Evolutionary conservation across 2,329 filamentous ascomycete genomes (phyloP).

Genomic region (Exophiala alcalophila): DNA sequence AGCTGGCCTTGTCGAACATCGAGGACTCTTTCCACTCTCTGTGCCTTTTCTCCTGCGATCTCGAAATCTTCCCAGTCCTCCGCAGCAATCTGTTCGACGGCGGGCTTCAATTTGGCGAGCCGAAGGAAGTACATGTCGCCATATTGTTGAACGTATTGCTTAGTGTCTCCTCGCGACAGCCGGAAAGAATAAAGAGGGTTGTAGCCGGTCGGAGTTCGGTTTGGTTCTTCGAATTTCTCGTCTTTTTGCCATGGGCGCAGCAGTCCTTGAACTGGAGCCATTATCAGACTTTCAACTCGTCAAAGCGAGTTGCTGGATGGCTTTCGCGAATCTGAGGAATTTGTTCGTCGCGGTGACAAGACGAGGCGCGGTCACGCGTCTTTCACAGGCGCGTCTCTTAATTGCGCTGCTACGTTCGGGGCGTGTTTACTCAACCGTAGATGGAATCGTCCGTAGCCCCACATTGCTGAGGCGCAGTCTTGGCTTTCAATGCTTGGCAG

Average conservation of each 20-base stretch:
- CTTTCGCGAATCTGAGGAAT: no score
- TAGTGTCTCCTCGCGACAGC: constrained; percentile 61
- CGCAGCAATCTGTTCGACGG: constrained; percentile 69
- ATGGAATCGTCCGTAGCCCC: no score
- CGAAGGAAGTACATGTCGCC: constrained; percentile 97
- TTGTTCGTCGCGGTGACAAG: no score
- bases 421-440: no score
- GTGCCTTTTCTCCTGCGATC: constrained; percentile 72
- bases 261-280: constrained; percentile 20
- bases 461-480: no score
- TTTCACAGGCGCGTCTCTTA: no score
- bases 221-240: constrained; percentile 51
- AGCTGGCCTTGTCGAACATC: constrained; percentile 94
- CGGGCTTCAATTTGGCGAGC: constrained; percentile 79
- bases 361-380: no score
- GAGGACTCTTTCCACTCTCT: constrained; percentile 79
- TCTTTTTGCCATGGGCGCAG: constrained; percentile 30
- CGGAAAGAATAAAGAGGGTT: constrained; percentile 71
- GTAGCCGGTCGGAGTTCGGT: constrained; percentile 56
- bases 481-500: no score
- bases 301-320: no score
- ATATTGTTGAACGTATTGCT: constrained; percentile 90
- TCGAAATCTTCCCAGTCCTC: constrained; percentile 74
- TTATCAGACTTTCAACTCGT: no score
- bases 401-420: no score